Evolutionary conservation across 352 stramenopile genomes (phyloP).

Genomic region (Phytopythium helicoides): DNA sequence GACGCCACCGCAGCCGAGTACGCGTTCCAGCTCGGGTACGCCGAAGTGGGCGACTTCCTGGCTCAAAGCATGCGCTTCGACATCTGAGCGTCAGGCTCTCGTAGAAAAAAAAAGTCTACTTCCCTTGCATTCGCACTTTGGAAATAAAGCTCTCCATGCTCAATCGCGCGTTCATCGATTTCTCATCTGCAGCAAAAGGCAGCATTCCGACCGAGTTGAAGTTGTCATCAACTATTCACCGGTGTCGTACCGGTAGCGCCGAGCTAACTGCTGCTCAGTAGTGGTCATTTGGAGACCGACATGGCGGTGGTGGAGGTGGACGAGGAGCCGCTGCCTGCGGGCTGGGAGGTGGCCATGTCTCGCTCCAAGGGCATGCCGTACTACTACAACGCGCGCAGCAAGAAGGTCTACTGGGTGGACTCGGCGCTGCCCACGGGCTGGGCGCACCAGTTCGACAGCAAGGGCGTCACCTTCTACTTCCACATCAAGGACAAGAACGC

Average conservation of each 20-base stretch:
- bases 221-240: no score
- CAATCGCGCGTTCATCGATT: no score
- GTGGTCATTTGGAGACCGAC: no score
- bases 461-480: slow-evolving; percentile 66
- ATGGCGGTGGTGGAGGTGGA: slow-evolving; percentile 46
- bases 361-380: slow-evolving; percentile 84
- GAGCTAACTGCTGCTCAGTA: no score
- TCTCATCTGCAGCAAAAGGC: no score
- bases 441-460: slow-evolving; percentile 74
- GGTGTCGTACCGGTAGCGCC: no score
- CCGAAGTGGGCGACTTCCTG: not conserved
- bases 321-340: slow-evolving; percentile 57
- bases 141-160: no score
- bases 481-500: slow-evolving; percentile 68
- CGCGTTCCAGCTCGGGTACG: not conserved
- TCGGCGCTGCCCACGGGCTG: slow-evolving; percentile 77
- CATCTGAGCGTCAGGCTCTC: no score
- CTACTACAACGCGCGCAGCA: slow-evolving; percentile 75
- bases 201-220: no score
- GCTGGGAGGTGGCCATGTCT: slow-evolving; percentile 80
- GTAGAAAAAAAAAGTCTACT: no score
- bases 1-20: not conserved
- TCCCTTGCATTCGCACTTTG: no score
- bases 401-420: slow-evolving; percentile 85
- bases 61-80: not conserved